Conservation (phyloP, 2,329 filamentous ascomycete genomes). For the Colletotrichum filicis region DNA sequence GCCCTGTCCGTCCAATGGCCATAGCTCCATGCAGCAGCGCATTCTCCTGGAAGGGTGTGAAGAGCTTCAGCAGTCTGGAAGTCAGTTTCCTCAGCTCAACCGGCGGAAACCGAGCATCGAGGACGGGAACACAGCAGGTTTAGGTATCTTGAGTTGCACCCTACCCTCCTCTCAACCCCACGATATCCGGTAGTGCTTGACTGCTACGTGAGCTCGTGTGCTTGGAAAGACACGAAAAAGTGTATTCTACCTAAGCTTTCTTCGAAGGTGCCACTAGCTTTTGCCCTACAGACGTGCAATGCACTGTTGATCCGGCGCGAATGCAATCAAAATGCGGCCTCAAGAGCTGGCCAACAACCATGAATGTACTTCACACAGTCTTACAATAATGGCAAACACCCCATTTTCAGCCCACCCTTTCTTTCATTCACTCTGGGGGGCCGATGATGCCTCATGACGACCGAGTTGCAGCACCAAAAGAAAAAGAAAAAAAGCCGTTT, state of each 20-base stretch:
- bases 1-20: conserved; percentile 10
- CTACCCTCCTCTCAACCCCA: background rate
- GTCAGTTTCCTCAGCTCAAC: conserved; percentile 1
- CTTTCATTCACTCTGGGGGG: background rate
- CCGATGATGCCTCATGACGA: background rate
- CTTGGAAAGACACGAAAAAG: background rate
- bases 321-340: background rate
- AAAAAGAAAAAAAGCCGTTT: background rate
- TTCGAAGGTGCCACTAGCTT: background rate
- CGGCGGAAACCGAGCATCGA: conserved; percentile 12
- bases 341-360: background rate
- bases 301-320: conserved; percentile 25
- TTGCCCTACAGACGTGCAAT: background rate
- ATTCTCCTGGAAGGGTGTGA: background rate
- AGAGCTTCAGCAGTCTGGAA: conserved; percentile 2
- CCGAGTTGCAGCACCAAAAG: background rate
- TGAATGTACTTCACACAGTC: background rate
- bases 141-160: background rate
- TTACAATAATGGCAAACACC: background rate
- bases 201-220: conserved; percentile 1
- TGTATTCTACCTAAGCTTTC: background rate
- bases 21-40: conserved; percentile 29
- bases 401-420: background rate
- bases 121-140: background rate
- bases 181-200: background rate